A percentile compares a stretch with the other conserved stretches of the same genome.
Conservation (phyloP, 2,329 filamentous ascomycete species). For the Penicillium frequentans region DNA sequence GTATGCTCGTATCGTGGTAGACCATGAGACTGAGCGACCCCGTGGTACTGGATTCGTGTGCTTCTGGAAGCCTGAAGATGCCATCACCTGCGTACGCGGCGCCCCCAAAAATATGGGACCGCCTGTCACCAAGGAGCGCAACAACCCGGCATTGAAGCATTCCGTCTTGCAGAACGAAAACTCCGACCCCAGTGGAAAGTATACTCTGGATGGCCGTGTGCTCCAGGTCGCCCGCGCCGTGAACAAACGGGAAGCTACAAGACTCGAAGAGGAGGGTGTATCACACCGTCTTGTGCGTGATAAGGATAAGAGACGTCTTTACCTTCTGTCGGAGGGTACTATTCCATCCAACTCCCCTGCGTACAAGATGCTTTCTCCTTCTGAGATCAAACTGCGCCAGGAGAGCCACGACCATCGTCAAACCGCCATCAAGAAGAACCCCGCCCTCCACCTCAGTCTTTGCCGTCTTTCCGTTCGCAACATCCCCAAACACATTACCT, state of each 20-base stretch:
- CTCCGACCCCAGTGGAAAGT: constrained; percentile 76
- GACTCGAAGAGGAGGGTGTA: constrained; percentile 69
- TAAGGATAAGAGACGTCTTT: constrained; percentile 87
- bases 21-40: constrained; percentile 79
- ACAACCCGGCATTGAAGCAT: constrained; percentile 59
- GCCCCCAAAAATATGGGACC: constrained; percentile 62
- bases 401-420: constrained; percentile 84
- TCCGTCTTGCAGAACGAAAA: constrained; percentile 87
- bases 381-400: constrained; percentile 85
- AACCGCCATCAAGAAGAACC: constrained; percentile 87
- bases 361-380: constrained; percentile 71
- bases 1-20: constrained; percentile 89
- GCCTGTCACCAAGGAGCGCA: constrained; percentile 44
- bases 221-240: constrained; percentile 84
- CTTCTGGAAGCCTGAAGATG: constrained; percentile 77
- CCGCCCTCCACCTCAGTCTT: constrained; percentile 81
- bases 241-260: constrained; percentile 74
- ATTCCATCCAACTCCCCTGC: constrained; percentile 76
- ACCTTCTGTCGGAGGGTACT: constrained; percentile 81
- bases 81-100: constrained; percentile 70
- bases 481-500: constrained; percentile 76
- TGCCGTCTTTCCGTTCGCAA: constrained; percentile 91
- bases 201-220: constrained; percentile 87
- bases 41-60: constrained; percentile 94
- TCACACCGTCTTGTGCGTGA: constrained; percentile 65